These are phyloP conservation scores for Gryganskiella cystojenkinii DNA, from an alignment of 192 early-diverging fungal genomes.

Conservation along the genomic window DNA sequence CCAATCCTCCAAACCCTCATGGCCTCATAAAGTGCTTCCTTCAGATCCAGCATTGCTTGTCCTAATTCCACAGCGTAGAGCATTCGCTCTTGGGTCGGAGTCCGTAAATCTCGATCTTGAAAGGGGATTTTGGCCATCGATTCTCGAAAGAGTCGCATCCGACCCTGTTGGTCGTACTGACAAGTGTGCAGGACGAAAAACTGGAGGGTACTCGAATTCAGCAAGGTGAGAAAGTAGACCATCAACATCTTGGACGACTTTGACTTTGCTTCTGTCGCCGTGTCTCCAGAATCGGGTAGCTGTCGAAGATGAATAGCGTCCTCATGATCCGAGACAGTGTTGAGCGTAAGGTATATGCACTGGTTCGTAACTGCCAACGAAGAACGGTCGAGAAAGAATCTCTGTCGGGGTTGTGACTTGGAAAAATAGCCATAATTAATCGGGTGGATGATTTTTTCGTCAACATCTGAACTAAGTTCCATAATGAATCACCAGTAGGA, in stretches of 20 bases:
- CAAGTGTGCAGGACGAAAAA: conserved; percentile 59
- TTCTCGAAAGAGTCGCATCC: conserved; percentile 66
- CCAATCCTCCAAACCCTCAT: conserved; percentile 22
- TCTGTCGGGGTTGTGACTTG: conserved; percentile 61
- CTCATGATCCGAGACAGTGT: conserved; percentile 21
- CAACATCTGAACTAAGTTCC: conserved; percentile 48
- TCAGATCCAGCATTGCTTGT: conserved; percentile 27
- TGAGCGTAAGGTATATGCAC: conserved; percentile 61
- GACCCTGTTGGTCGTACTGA: conserved; percentile 66
- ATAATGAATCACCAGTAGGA: neutral
- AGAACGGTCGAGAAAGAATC: conserved; percentile 63
- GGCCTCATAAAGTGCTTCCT: conserved; percentile 13
- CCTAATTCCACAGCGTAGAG: conserved; percentile 27
- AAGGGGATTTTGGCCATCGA: conserved; percentile 69
- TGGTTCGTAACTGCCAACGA: conserved; percentile 64
- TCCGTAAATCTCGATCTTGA: conserved; percentile 34
- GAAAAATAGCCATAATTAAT: conserved; percentile 70
- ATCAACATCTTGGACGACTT: neutral
- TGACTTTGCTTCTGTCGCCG: too few relatives aligned
- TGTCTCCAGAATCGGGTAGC: too few relatives aligned
- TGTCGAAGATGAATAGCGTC: conserved; percentile 16
- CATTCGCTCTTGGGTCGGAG: conserved; percentile 1
- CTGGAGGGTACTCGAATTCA: conserved; percentile 64
- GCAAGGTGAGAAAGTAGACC: conserved; percentile 57
- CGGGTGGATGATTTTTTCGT: conserved; percentile 65